Evolutionary conservation across 163 green algal species (phyloP), one percentile per base, ranked within the genome.

Genomic region (Coccomyxa subellipsoidea): DNA sequence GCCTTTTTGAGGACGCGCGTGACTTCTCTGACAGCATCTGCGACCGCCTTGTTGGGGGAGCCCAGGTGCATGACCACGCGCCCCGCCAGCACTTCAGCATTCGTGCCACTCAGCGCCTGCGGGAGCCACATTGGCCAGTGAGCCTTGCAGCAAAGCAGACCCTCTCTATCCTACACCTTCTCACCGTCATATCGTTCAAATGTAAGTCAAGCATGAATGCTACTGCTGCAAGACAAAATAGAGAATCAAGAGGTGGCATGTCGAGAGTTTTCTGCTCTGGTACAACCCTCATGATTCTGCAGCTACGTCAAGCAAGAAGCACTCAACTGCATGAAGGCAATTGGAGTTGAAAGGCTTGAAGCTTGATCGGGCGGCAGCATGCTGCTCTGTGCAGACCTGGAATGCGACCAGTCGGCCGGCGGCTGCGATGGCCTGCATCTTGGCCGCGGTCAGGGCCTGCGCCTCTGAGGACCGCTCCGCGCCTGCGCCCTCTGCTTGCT

Each of bases 1-100:
- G 69, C 38, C 81, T 86, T 86, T 59, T 87, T 89, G 37, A 91
- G 77, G 40, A 54, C 29, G 37, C 83, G 77, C n/a, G 73, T 82
- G n/a, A 88, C 27, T 8, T 88, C 85, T 53, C 80, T 87, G 34
- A 81, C 78, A 31, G 78, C n/a, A 18, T 88, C 80, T 7, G 69
- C 70, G 21, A 87, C 82, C 35, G 10, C 27, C 35, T 38, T 54
- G 27, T 72, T 0, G 7, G 36, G 29, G 54, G 72, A 34, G 80
- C 80, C 40, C 71, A 72, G 23, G 53, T 80, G 71, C 76, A 40
- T 85, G 77, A 29, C 40, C 82, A 69, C 84, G 77, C 72, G 38
- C 29, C 5, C 69, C 31, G 34, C 27, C 38, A 80, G n/a, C 38
- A 38, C 38, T 32, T 69, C 72, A 79, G 37, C 54, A 79, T 35